phyloP scores from a whole-genome alignment of 345 rosid species.

The Syzygium jambos region DNA sequence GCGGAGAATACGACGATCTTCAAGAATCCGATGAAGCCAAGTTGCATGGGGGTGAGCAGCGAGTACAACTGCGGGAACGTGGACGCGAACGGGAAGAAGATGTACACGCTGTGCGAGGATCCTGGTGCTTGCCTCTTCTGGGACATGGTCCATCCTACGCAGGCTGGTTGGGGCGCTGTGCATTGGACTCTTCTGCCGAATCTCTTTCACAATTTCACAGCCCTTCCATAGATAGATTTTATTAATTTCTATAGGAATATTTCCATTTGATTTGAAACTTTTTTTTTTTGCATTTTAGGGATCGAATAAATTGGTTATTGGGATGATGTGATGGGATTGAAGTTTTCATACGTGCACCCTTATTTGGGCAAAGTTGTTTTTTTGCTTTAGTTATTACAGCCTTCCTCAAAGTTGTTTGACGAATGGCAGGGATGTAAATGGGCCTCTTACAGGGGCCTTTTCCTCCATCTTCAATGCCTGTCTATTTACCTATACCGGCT shows the following conservation, averaged over 20 bases:
- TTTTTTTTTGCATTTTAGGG: background rate
- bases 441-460: no score
- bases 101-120: background rate
- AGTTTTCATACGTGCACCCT: background rate
- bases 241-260: background rate
- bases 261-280: background rate
- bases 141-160: slow-evolving; percentile 4
- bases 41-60: background rate
- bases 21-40: background rate
- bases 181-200: background rate
- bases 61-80: background rate
- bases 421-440: no score
- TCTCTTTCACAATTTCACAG: background rate
- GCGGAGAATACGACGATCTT: background rate
- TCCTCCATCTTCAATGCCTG: background rate
- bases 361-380: background rate
- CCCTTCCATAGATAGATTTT: background rate
- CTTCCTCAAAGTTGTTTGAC: no score
- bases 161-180: slow-evolving; percentile 1
- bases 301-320: background rate
- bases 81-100: background rate
- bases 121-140: background rate
- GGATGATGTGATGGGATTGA: background rate
- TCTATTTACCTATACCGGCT: no score
- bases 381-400: background rate